Evolutionary conservation across 371 early-diverging fungal genomes (phyloP), one percentile per base, ranked within the genome.

Genomic region (Mortierella sp.): DNA sequence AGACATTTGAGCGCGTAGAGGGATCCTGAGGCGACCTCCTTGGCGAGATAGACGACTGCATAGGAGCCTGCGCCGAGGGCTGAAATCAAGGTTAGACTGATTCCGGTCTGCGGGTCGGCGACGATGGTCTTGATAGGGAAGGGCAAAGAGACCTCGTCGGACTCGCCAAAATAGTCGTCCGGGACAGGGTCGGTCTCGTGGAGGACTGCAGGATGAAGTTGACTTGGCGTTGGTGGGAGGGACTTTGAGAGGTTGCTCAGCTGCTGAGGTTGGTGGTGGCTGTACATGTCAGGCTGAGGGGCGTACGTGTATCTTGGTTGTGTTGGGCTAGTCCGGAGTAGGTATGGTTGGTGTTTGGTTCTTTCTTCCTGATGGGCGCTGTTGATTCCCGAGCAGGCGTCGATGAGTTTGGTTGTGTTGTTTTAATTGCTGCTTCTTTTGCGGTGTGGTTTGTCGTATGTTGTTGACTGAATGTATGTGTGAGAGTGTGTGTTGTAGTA

Each of bases 31-130:
- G 88, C 77, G 2, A 87, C 78, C 75, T 90, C 89, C 77, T 84
- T 92, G 32, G 92, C 95, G 51, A 93, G 81, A 76, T 94, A 95
- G 24, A 95, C 95, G 16, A 94, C 91, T 8, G 95, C 95, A 68
- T 95, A 95, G 11, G 94, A 93, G 41, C 95, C 95, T 70, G 91
- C 89, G 44, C 95, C 95, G 24, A 95, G 89, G 29, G 93, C 89
- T 41, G 91, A 89, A 41, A 93, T 83, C 35, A 94, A 89, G 70
- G 88, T 85, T 76, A 90, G 75, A 32, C 82, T 82, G 18, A 86
- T 80, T 24, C 82, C 82, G 4, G 86, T 86, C 27, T 83, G 83
- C 24, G 84, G 83, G 83, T 92, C 91, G 14, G 90, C 83, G 51
- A 91, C 88, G 49, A 86, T 89, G 54, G 91, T 89, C 51, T 92